A percentile compares a stretch with the other conserved stretches of the same genome.
phyloP scores from a whole-genome alignment of 2,329 filamentous ascomycete species.

The Cryphonectria parasitica region DNA sequence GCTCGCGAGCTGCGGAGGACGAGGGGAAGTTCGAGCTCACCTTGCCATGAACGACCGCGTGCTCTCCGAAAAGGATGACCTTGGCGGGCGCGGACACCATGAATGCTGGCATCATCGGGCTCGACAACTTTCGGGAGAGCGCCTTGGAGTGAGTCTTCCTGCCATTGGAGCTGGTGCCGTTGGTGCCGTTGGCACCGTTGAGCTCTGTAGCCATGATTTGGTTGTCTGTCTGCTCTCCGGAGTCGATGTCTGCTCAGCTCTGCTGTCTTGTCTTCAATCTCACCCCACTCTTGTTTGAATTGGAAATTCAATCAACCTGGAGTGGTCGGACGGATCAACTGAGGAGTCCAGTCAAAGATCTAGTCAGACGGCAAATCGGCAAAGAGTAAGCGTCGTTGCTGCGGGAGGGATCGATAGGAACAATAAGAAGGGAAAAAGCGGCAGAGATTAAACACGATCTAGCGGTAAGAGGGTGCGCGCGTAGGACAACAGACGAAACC shows the following conservation, averaged over 20 bases:
- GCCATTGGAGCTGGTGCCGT: constrained; percentile 31
- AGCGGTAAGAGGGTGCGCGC: background rate
- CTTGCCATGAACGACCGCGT: constrained; percentile 97
- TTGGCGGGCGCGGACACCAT: constrained; percentile 99
- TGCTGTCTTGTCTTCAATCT: background rate
- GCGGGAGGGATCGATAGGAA: background rate
- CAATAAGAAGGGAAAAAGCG: background rate
- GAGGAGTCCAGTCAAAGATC: background rate
- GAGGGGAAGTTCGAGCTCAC: constrained; percentile 45
- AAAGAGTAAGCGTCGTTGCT: constrained; percentile 1
- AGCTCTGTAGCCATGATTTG: constrained; percentile 10
- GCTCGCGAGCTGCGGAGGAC: too few species aligned
- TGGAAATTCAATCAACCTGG: background rate
- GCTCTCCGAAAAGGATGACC: constrained; percentile 97
- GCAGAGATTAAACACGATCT: background rate
- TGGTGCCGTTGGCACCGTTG: constrained; percentile 36
- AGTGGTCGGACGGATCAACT: background rate
- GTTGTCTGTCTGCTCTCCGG: background rate
- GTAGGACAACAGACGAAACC: background rate
- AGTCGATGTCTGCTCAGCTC: constrained; percentile 1
- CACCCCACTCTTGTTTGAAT: background rate
- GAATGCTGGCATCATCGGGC: constrained; percentile 80
- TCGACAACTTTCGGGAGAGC: constrained; percentile 61
- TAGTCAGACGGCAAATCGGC: background rate
- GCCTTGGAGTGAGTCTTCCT: constrained; percentile 40